Conservation (phyloP, 2,329 filamentous ascomycete species). For the Aspergillus neoniger region DNA sequence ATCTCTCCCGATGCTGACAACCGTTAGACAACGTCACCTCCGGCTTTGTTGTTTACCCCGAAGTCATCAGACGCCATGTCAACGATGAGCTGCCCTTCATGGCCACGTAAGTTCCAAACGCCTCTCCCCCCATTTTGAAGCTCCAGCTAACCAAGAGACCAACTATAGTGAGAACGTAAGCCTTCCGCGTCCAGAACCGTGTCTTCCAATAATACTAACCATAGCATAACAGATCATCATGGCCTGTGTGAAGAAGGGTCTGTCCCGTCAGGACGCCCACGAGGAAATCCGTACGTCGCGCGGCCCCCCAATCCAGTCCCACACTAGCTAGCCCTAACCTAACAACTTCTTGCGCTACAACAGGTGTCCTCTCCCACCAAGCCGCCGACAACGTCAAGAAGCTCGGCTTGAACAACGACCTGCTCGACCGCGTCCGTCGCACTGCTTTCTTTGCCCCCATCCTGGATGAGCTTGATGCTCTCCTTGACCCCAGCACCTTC, state of each 20-base stretch:
- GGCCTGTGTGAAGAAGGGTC: slow-evolving; percentile 70
- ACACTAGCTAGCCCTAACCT: slow-evolving; percentile 1
- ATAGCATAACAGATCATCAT: slow-evolving; percentile 64
- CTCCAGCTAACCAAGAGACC: slow-evolving; percentile 20
- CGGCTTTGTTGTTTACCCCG: slow-evolving; percentile 77
- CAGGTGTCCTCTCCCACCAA: slow-evolving; percentile 71
- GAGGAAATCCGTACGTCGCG: slow-evolving; percentile 69
- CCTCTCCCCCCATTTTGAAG: not conserved
- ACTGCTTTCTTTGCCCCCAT: slow-evolving; percentile 74
- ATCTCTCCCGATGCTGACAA: not conserved
- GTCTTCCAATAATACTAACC: not conserved
- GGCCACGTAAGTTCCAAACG: slow-evolving; percentile 58
- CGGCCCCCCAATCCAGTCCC: not conserved
- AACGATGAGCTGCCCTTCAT: slow-evolving; percentile 84
- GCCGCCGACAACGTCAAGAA: slow-evolving; percentile 71
- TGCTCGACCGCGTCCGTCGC: slow-evolving; percentile 73
- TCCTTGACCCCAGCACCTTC: slow-evolving; percentile 66
- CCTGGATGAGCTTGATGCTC: slow-evolving; percentile 65
- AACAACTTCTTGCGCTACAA: slow-evolving; percentile 14
- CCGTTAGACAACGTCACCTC: slow-evolving; percentile 64
- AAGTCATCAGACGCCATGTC: slow-evolving; percentile 67
- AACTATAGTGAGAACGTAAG: slow-evolving; percentile 36
- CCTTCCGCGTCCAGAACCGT: not conserved
- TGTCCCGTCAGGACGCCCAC: slow-evolving; percentile 77
- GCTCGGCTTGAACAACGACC: slow-evolving; percentile 74